A percentile compares a stretch with the other conserved stretches of the same genome.
These are phyloP conservation scores for Dioscorea alata DNA, from an alignment of 106 monocot species.

Conservation along the genomic window DNA sequence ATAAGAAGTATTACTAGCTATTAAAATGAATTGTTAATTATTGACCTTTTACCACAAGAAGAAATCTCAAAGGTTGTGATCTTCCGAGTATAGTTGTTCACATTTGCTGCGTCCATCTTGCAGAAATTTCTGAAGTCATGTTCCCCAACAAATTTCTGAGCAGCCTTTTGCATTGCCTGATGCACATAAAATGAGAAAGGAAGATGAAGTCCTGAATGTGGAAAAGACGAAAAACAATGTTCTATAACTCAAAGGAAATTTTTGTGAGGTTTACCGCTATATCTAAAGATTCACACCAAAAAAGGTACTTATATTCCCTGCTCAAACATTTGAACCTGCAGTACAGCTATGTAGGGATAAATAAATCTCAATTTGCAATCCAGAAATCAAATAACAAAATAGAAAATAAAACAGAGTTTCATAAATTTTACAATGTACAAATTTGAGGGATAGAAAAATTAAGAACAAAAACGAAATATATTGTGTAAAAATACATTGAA, in stretches of 20 bases:
- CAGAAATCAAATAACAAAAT: too few species aligned
- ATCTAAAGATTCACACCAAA: conserved; percentile 73
- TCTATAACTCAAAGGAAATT: neutral
- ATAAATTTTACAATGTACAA: too few species aligned
- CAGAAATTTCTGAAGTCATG: conserved; percentile 98
- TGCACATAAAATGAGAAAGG: neutral
- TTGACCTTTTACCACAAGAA: conserved; percentile 49
- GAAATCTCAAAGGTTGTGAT: conserved; percentile 59
- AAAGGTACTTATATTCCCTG: conserved; percentile 91
- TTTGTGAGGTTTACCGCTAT: conserved; percentile 33
- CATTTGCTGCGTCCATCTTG: conserved; percentile 99
- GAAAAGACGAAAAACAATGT: conserved; percentile 2
- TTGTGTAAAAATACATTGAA: too few species aligned
- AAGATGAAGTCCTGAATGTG: neutral
- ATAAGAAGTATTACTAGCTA: too few species aligned
- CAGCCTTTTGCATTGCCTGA: conserved; percentile 82
- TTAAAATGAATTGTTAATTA: neutral
- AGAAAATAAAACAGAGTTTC: too few species aligned
- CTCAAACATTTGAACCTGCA: conserved; percentile 90
- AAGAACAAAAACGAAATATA: too few species aligned
- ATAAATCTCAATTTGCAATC: too few species aligned
- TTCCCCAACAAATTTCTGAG: conserved; percentile 68
- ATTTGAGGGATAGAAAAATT: too few species aligned
- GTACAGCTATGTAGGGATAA: too few species aligned
- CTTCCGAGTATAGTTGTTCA: conserved; percentile 63